Evolutionary conservation across 306 rosid species (phyloP), one percentile per base, ranked within the genome.

Genomic region (Comarum palustre): DNA sequence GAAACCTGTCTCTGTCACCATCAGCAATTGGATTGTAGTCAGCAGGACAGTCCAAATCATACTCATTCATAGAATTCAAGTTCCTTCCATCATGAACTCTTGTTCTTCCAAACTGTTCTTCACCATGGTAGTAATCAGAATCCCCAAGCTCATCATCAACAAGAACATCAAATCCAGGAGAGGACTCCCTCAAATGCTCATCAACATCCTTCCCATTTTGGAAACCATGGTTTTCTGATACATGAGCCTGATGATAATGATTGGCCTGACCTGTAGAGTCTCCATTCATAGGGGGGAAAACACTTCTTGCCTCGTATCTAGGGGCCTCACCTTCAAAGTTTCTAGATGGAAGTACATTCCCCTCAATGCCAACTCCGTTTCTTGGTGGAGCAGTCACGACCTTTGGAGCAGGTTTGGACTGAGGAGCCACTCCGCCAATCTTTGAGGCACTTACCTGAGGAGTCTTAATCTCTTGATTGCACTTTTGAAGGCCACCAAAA

Each of bases 81-180:
- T 81, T 86, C 78, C 87, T 85, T 75, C 87, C 89, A 32, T 90
- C 92, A 73, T 78, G 96, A 76, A 81, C 93, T 80, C 93, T 83
- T 50, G 85, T 19, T 77, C 88, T 79, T 51, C 96, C 90, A 64
- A 77, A 90, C 64, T 83, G 92, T 80, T 89, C 96, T 59, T 91
- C 97, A 66, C 87, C 85, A 14, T 84, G 86, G 29, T 85, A 89
- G 80, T 91, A 95, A 57, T 87, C 97, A 36, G 92, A 85, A 80
- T 86, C 90, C 69, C 92, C 77, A n/a, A 81, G 87, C 67, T 92
- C 99, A 84, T 91, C 96, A 48, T 89, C 99, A 14, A 95, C 99
- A 69, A 95, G 99, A 75, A 95, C 99, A 91, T 95, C 99, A 79
- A 95, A 95, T 31, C 99, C 99, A 63, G 99, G 99, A 59, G 99